Base-by-base conservation (phyloP, 768 basidiomycete genomes). In the Suillus ampliporus region DNA sequence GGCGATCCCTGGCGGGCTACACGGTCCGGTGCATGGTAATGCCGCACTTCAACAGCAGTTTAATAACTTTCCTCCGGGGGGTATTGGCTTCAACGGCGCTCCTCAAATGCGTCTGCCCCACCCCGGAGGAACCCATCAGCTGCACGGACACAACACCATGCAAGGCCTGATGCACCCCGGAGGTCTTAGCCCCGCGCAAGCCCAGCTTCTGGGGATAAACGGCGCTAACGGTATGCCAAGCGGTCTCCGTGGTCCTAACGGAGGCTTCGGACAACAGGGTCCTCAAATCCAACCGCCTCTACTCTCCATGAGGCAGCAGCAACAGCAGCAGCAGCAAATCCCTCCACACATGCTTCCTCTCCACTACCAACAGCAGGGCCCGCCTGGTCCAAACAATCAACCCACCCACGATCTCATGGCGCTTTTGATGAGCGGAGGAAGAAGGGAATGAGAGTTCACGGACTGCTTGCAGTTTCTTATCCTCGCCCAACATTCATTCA, bases 321-420 rank as follows among this genome's bases (percentile, higher is more conserved):
- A 76, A 26, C 76, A 69, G 58, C 76, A 69, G 58, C 75, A 85
- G 63, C 86, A 84, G 58, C 87, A 87, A 64, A 73, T 88, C 26
- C 86, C 83, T 54, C 85, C 86, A 14, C 82, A 80, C 51, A 73
- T 82, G 65, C 68, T 83, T 50, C 82, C 82, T 15, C 83, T 84
- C 58, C 87, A 90, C 65, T 78, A 88, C 58, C 89, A 86, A 67
- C 88, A 85, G 68, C 88, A 86, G 76, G 81, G 81, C 34, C 79
- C 81, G 56, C 76, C 79, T 21, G 77, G 77, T 19, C 74, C 79
- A 23, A 83, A 78, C 71, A 85, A 79, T 64, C 87, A 86, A 68
- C 84, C 86, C 38, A 78, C 86, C 48, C 88, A 90, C 64, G 92
- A 94, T 72, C 77, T 94, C 67, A 93, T 94, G 88, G 87, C 92